These are phyloP conservation scores for Papilionanthe hybrid DNA, from an alignment of 116 monocot genomes.

Conservation along the genomic window DNA sequence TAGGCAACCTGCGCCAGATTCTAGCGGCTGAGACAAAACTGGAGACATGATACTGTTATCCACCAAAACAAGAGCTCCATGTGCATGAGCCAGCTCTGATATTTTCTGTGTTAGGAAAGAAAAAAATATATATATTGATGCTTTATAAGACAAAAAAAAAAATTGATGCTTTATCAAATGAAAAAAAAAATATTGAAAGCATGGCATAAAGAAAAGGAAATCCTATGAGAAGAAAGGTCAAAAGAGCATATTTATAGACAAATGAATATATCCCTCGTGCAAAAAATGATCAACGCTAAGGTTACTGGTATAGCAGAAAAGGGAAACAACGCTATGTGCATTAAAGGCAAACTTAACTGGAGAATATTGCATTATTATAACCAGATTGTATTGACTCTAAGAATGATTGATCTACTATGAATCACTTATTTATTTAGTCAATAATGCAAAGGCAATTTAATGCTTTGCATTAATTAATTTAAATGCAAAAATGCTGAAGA, in stretches of 20 bases:
- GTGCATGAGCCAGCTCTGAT: slow-evolving; percentile 68
- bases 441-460: neutral
- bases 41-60: slow-evolving; percentile 99
- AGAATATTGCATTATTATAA: neutral
- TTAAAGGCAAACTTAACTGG: neutral
- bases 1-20: slow-evolving; percentile 85
- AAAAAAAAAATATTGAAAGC: neutral
- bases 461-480: neutral
- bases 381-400: neutral
- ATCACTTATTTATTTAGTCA: neutral
- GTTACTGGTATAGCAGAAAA: neutral
- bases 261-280: neutral
- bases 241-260: neutral
- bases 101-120: slow-evolving; percentile 52
- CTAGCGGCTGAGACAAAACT: slow-evolving; percentile 70
- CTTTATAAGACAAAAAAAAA: too few species aligned
- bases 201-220: neutral
- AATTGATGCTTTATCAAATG: neutral
- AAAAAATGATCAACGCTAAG: neutral
- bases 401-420: neutral
- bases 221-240: neutral
- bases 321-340: neutral
- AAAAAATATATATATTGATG: neutral
- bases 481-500: neutral
- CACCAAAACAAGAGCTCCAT: slow-evolving; percentile 85